Conservation (phyloP, 2,329 filamentous ascomycete genomes). For the Phoma herbarum region DNA sequence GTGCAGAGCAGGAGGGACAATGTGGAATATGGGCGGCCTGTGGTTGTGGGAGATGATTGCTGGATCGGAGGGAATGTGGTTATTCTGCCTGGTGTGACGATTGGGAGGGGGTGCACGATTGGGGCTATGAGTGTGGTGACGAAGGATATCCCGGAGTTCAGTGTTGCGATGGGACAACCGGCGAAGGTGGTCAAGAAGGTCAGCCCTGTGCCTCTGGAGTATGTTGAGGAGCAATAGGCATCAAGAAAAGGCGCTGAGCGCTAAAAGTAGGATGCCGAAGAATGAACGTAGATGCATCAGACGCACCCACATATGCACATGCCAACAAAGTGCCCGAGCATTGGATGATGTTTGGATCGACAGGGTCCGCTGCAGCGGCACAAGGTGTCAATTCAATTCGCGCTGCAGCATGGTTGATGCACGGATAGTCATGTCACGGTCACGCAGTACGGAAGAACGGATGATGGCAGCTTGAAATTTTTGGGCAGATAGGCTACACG, state of each 20-base stretch:
- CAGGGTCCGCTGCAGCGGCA: no score
- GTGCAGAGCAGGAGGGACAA: slow-evolving; percentile 58
- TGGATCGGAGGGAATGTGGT: slow-evolving; percentile 60
- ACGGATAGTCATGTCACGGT: background rate
- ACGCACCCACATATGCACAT: background rate
- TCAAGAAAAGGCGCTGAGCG: background rate
- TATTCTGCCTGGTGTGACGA: slow-evolving; percentile 78
- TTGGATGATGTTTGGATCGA: background rate
- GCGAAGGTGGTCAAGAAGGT: slow-evolving; percentile 63
- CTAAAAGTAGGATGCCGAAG: background rate
- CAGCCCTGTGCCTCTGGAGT: slow-evolving; percentile 22
- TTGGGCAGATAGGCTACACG: slow-evolving; percentile 44
- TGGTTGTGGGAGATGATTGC: slow-evolving; percentile 56
- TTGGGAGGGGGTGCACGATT: slow-evolving; percentile 76
- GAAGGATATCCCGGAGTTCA: slow-evolving; percentile 72
- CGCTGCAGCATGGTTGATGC: background rate
- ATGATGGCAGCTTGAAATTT: slow-evolving; percentile 48
- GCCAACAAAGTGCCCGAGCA: background rate
- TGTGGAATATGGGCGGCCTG: slow-evolving; percentile 60
- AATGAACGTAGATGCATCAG: background rate
- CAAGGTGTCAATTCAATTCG: no score
- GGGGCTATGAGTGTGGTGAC: slow-evolving; percentile 87
- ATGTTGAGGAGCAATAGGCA: slow-evolving; percentile 1
- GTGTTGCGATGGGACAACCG: slow-evolving; percentile 71
- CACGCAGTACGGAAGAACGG: slow-evolving; percentile 25